phyloP scores from a whole-genome alignment of 148 eudicot species.

The Vaccinium vitisidaea region DNA sequence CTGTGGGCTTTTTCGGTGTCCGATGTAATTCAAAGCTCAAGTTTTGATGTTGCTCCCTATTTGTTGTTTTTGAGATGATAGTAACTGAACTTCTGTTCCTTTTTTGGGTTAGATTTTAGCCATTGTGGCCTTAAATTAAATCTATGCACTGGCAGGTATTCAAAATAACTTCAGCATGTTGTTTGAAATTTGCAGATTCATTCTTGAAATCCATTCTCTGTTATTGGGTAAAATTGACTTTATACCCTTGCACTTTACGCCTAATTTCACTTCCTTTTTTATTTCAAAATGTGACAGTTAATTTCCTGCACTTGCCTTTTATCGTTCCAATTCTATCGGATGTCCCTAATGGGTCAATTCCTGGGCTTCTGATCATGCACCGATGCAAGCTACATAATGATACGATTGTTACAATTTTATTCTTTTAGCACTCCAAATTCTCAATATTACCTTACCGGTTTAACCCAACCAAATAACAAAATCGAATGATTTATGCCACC shows the following conservation, averaged over 20 bases:
- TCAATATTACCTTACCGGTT: too few relatives aligned
- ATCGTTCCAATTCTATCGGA: neutral
- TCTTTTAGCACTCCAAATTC: too few relatives aligned
- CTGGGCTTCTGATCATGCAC: neutral
- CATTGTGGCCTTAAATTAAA: neutral
- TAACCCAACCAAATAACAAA: too few relatives aligned
- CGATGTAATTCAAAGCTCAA: neutral
- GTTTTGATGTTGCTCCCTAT: neutral
- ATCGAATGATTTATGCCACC: too few relatives aligned
- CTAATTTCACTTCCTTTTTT: neutral
- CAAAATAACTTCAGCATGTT: neutral
- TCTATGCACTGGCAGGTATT: neutral
- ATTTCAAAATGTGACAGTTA: neutral
- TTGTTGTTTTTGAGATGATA: neutral
- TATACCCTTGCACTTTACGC: neutral
- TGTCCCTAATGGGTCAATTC: neutral
- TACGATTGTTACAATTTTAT: too few relatives aligned
- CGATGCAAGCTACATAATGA: too few relatives aligned
- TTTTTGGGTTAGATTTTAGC: neutral
- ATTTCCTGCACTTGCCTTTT: neutral
- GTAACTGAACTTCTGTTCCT: neutral
- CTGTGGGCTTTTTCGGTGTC: neutral
- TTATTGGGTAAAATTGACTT: neutral
- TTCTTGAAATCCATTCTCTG: neutral
- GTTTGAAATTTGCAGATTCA: neutral